Evolutionary conservation across 495 filamentous ascomycete species (phyloP).

Genomic region (Hypoxylon perforatum): DNA sequence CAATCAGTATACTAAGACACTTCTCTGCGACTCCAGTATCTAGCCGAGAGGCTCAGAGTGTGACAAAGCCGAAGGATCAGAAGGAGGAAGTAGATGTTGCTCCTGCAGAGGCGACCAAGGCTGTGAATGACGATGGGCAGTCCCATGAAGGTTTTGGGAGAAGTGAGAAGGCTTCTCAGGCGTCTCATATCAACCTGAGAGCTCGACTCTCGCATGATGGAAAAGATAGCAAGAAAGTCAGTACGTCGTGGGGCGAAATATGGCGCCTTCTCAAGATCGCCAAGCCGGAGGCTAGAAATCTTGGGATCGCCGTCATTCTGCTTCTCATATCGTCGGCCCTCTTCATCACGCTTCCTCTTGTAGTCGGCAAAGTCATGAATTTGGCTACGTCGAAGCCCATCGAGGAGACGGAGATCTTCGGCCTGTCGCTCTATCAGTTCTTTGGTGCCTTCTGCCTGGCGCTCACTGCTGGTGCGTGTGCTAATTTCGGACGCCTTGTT

Average conservation of each 20-base stretch:
- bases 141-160: constrained; percentile 35
- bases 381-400: constrained; percentile 72
- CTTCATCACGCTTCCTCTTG: constrained; percentile 95
- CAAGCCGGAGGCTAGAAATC: constrained; percentile 79
- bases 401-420: constrained; percentile 72
- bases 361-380: constrained; percentile 95
- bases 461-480: constrained; percentile 77
- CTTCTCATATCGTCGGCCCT: constrained; percentile 88
- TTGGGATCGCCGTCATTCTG: constrained; percentile 83
- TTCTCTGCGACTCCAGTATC: constrained; percentile 19
- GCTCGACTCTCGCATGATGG: constrained; percentile 87
- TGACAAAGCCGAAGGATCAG: constrained; percentile 10
- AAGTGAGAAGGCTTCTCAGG: constrained; percentile 81
- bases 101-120: constrained; percentile 12
- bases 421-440: constrained; percentile 78
- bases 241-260: constrained; percentile 76
- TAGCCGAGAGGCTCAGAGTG: constrained; percentile 15
- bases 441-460: constrained; percentile 78
- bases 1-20: constrained; percentile 18
- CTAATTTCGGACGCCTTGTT: constrained; percentile 94
- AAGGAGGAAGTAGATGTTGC: constrained; percentile 12
- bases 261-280: constrained; percentile 92
- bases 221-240: constrained; percentile 63
- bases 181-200: constrained; percentile 88
- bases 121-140: constrained; percentile 13